Evolutionary conservation across 2,329 filamentous ascomycete species (phyloP).

Genomic region (Fusarium siculi): DNA sequence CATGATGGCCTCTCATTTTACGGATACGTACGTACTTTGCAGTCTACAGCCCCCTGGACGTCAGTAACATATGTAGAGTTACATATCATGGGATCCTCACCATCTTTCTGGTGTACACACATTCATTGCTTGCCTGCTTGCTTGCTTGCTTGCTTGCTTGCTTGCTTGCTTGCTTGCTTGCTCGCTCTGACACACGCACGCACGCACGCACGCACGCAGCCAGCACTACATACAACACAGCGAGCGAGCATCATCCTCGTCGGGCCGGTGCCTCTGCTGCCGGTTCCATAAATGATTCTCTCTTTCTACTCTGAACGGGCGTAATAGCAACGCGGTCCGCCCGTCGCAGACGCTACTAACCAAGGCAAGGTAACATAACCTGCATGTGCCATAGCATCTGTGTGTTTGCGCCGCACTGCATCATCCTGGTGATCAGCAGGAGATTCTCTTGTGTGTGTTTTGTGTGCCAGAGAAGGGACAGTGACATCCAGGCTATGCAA

Average conservation of each 20-base stretch:
- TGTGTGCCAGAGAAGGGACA: not conserved
- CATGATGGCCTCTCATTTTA: constrained; percentile 19
- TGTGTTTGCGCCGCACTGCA: constrained; percentile 24
- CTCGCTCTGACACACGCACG: not conserved
- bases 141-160: not conserved
- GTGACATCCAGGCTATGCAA: not conserved
- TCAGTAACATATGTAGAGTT: constrained; percentile 1
- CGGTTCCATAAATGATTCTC: constrained; percentile 2
- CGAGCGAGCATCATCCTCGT: constrained; percentile 1
- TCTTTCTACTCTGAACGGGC: constrained; percentile 17
- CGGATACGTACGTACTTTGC: not conserved
- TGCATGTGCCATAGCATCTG: constrained; percentile 18
- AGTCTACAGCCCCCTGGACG: not conserved
- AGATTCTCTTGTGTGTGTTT: not conserved
- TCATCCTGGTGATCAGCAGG: constrained; percentile 7
- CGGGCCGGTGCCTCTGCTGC: constrained; percentile 2
- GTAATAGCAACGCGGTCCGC: constrained; percentile 25
- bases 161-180: not conserved
- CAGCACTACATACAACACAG: not conserved
- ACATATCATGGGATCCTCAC: constrained; percentile 12
- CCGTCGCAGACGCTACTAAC: constrained; percentile 26
- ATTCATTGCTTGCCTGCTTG: not conserved
- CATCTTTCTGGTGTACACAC: not conserved
- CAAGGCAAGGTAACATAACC: constrained; percentile 12
- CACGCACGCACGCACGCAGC: not conserved